phyloP scores from a whole-genome alignment of 164 flowering plant genomes.

The Sedum album region DNA sequence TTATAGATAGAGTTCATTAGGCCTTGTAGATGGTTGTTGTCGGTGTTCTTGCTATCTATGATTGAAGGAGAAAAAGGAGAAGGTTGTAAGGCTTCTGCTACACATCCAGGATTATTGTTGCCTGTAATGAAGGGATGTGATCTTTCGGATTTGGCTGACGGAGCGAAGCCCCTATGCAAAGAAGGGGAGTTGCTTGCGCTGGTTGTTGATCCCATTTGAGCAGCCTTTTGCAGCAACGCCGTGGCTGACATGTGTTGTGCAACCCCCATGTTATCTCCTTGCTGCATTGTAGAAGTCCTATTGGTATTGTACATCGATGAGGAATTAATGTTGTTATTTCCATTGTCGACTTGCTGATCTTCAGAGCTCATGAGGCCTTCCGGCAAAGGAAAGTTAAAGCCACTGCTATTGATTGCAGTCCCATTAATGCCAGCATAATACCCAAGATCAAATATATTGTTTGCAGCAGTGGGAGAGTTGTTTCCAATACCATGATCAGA shows the following conservation, averaged over 20 bases:
- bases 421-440: slow-evolving; percentile 35
- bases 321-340: slow-evolving; percentile 12
- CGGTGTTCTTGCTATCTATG: slow-evolving; percentile 17
- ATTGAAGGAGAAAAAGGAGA: not conserved
- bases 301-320: not conserved
- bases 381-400: slow-evolving; percentile 18
- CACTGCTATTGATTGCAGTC: slow-evolving; percentile 8
- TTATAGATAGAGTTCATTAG: slow-evolving; percentile 46
- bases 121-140: slow-evolving; percentile 3
- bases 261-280: slow-evolving; percentile 14
- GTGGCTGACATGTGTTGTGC: slow-evolving; percentile 76
- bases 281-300: not conserved
- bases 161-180: slow-evolving; percentile 37
- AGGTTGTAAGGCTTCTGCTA: slow-evolving; percentile 20
- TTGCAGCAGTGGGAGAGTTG: slow-evolving; percentile 18
- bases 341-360: slow-evolving; percentile 24
- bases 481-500: slow-evolving; percentile 34
- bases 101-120: slow-evolving; percentile 7
- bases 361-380: slow-evolving; percentile 25
- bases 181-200: slow-evolving; percentile 35
- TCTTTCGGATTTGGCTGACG: slow-evolving; percentile 23
- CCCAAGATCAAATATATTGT: slow-evolving; percentile 43
- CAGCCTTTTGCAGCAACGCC: slow-evolving; percentile 76
- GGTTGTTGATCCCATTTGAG: slow-evolving; percentile 69
- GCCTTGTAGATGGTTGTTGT: slow-evolving; percentile 33